Percentiles rank a stretch among this genome's conserved stretches.
Evolutionary conservation across 495 filamentous ascomycete genomes (phyloP).

Genomic region (Cairneyella variabilis): DNA sequence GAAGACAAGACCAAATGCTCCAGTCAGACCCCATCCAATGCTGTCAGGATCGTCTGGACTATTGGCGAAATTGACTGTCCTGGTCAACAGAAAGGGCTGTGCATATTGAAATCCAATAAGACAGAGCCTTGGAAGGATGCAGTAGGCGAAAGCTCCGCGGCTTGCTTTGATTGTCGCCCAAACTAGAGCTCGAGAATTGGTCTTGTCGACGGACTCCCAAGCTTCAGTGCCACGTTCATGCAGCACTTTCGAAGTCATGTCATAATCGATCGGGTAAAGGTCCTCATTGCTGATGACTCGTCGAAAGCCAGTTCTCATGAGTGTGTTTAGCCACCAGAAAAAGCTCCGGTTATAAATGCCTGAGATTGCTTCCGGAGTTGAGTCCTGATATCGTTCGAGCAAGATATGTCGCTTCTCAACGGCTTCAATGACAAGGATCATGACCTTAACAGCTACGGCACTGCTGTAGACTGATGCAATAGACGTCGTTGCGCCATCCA

Average conservation of each 20-base stretch:
- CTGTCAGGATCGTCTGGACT: conserved; percentile 35
- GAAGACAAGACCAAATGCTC: conserved; percentile 60
- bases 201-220: conserved; percentile 33
- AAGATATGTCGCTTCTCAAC: conserved; percentile 48
- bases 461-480: conserved; percentile 40
- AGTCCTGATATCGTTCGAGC: conserved; percentile 34
- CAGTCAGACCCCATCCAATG: conserved; percentile 58
- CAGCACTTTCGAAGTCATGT: conserved; percentile 10
- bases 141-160: conserved; percentile 24
- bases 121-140: conserved; percentile 49
- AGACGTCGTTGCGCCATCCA: conserved; percentile 18
- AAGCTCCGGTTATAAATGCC: conserved; percentile 52
- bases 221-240: conserved; percentile 21
- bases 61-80: conserved; percentile 44
- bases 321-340: conserved; percentile 57
- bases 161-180: conserved; percentile 46
- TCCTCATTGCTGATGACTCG: conserved; percentile 20
- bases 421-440: conserved; percentile 48
- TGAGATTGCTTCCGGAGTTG: conserved; percentile 53
- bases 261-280: conserved; percentile 19
- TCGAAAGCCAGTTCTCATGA: conserved; percentile 42
- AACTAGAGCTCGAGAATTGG: conserved; percentile 37
- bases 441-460: conserved; percentile 39
- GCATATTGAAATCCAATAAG: conserved; percentile 58
- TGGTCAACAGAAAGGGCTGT: conserved; percentile 61